A percentile compares a stretch with the other conserved stretches of the same genome.
Evolutionary conservation across 306 rosid genomes (phyloP).

Genomic region (Boehmeria nivea): DNA sequence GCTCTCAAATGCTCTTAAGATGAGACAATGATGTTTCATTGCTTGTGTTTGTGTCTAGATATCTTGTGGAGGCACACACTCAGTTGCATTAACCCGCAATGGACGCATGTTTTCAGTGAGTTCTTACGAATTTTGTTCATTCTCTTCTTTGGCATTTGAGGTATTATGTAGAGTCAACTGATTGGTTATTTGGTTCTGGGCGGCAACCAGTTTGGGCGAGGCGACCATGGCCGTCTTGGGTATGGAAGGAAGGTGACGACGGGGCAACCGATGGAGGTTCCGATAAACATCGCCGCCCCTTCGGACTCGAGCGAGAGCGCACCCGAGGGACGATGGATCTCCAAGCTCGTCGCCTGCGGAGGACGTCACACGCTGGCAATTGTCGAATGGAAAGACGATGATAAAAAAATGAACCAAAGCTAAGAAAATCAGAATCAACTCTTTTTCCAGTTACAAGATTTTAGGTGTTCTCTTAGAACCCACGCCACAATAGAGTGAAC

Average conservation of each 20-base stretch:
- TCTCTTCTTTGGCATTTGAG: not conserved
- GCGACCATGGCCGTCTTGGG: constrained; percentile 98
- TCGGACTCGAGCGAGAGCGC: constrained; percentile 16
- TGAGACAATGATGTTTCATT: too few species aligned
- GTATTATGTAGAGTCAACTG: not conserved
- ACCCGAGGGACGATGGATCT: constrained; percentile 57
- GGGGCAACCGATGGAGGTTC: constrained; percentile 93
- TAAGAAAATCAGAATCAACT: too few species aligned
- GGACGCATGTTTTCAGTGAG: constrained; percentile 90
- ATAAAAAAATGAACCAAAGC: too few species aligned
- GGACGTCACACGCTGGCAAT: constrained; percentile 94
- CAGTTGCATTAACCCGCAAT: constrained; percentile 77
- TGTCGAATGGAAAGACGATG: constrained; percentile 64
- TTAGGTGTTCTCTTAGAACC: too few species aligned
- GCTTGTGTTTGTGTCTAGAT: constrained; percentile 33
- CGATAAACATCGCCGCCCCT: constrained; percentile 58
- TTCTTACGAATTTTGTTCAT: not conserved
- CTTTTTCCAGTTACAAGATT: too few species aligned
- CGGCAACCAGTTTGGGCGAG: constrained; percentile 77
- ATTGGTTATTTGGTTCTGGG: not conserved
- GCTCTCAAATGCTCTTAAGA: too few species aligned
- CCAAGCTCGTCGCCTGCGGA: constrained; percentile 85
- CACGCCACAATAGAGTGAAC: too few species aligned
- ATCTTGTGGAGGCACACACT: constrained; percentile 98
- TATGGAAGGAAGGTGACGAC: constrained; percentile 92